These are phyloP conservation scores for Colletotrichum paranaense DNA, from an alignment of 2,329 filamentous ascomycete species.

Conservation along the genomic window DNA sequence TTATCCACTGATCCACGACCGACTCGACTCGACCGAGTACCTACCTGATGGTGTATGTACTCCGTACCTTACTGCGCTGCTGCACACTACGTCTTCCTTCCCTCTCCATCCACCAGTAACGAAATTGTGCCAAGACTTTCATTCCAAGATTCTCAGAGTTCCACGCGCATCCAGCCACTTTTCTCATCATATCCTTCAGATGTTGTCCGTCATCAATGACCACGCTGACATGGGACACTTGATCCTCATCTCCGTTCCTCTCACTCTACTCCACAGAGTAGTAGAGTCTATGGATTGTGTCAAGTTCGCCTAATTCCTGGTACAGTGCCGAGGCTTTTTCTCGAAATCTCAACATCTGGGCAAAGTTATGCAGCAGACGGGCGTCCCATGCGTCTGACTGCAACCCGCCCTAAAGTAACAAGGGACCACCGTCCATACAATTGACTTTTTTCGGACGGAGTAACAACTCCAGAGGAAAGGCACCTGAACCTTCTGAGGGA, in stretches of 20 bases:
- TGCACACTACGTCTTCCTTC: neutral
- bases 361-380: slow-evolving; percentile 11
- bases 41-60: too few relatives aligned
- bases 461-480: too few relatives aligned
- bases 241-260: neutral
- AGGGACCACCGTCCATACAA: neutral
- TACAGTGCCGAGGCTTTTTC: neutral
- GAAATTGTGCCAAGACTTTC: neutral
- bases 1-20: too few relatives aligned
- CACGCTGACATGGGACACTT: neutral
- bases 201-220: slow-evolving; percentile 9
- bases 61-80: too few relatives aligned
- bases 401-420: neutral
- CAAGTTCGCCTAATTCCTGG: neutral
- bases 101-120: neutral
- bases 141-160: neutral
- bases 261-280: too few relatives aligned
- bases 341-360: neutral
- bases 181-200: neutral
- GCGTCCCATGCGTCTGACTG: slow-evolving; percentile 2
- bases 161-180: neutral
- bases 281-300: too few relatives aligned
- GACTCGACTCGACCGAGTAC: too few relatives aligned
- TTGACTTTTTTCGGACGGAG: neutral
- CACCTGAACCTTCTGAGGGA: neutral